Evolutionary conservation across 768 basidiomycete genomes (phyloP).

Genomic region (Dendrothele bispora): DNA sequence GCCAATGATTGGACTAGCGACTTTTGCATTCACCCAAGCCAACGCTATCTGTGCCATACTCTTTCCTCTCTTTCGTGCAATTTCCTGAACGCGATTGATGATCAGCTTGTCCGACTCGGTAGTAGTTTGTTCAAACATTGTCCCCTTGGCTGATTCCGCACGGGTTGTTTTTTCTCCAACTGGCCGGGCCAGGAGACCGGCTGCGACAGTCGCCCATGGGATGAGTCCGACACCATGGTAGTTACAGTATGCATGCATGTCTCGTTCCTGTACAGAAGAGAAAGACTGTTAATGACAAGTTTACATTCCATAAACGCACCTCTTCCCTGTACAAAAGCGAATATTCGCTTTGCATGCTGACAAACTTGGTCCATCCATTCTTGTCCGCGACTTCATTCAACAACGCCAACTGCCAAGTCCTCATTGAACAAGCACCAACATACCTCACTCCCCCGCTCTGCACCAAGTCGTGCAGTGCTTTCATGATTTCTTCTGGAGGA

Average conservation of each 20-base stretch:
- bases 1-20: conserved; percentile 1
- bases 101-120: conserved; percentile 3
- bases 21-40: conserved; percentile 28
- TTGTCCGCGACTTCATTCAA: conserved; percentile 37
- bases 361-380: conserved; percentile 45
- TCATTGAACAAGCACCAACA: conserved; percentile 30
- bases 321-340: conserved; percentile 50
- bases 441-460: conserved; percentile 37
- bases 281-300: too few species aligned
- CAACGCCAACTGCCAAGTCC: conserved; percentile 38
- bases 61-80: conserved; percentile 19
- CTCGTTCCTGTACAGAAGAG: conserved; percentile 27
- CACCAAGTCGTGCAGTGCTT: conserved; percentile 40
- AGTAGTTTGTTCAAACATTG: neutral
- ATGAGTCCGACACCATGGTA: conserved; percentile 40
- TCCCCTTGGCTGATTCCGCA: neutral
- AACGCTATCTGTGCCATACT: conserved; percentile 24
- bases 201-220: conserved; percentile 40
- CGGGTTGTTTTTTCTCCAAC: neutral
- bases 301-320: too few species aligned
- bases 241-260: too few species aligned
- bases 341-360: conserved; percentile 51
- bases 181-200: neutral
- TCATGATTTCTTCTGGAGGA: conserved; percentile 37
- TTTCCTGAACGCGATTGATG: conserved; percentile 16